Evolutionary conservation across 441 rosid species (phyloP).

Genomic region (Eugenia klotzschiana): DNA sequence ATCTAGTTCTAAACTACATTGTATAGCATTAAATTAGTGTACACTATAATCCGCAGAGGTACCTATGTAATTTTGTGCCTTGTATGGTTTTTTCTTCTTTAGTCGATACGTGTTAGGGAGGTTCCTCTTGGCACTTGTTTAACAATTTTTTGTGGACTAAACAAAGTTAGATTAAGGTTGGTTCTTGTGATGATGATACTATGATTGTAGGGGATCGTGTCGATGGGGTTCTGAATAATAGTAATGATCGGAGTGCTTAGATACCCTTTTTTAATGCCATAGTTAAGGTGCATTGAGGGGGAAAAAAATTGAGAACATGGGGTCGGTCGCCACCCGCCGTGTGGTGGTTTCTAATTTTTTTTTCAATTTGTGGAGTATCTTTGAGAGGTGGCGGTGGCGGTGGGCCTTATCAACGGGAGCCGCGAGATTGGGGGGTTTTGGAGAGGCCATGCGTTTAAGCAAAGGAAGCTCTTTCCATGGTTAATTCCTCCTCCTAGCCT

Average conservation of each 20-base stretch:
- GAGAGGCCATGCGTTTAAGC: slow-evolving; percentile 17
- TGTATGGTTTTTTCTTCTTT: neutral
- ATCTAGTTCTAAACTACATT: neutral
- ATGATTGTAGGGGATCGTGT: neutral
- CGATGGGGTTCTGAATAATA: neutral
- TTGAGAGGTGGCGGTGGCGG: slow-evolving; percentile 2
- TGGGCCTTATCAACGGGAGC: slow-evolving; percentile 26
- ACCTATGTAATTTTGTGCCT: neutral
- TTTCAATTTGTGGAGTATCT: neutral
- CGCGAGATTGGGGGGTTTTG: slow-evolving; percentile 14
- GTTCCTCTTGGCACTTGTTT: neutral
- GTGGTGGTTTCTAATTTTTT: neutral
- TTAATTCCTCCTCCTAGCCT: neutral
- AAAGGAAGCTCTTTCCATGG: slow-evolving; percentile 5
- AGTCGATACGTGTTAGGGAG: neutral
- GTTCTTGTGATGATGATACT: neutral
- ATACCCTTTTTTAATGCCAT: neutral
- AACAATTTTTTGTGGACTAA: neutral
- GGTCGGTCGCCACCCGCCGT: neutral
- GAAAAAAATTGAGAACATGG: neutral
- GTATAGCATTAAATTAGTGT: too few relatives aligned
- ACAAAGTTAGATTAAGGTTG: neutral
- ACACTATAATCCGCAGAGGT: neutral
- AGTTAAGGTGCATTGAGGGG: neutral
- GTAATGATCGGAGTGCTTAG: neutral